phyloP scores from a whole-genome alignment of 768 basidiomycete genomes.

The Boletus rufocinnamomeus region DNA sequence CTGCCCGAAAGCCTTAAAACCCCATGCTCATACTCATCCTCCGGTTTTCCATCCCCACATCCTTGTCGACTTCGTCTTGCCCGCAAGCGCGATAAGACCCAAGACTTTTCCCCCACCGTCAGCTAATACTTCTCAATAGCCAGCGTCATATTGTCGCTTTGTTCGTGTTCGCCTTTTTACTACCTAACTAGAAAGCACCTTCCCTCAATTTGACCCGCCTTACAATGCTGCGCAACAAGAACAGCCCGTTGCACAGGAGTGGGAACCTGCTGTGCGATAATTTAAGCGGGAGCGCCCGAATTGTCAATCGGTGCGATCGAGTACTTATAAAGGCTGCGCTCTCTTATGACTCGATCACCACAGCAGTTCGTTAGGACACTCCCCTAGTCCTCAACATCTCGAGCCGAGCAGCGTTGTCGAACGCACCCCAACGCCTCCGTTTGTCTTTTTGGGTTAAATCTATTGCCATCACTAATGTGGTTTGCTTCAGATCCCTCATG shows the following conservation, averaged over 20 bases:
- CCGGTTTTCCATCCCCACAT: background rate
- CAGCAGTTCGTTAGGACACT: slow-evolving; percentile 6
- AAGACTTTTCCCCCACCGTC: background rate
- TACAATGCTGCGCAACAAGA: slow-evolving; percentile 4
- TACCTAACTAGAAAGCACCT: background rate
- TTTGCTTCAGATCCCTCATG: slow-evolving; percentile 11
- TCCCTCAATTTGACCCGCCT: background rate
- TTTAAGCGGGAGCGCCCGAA: slow-evolving; percentile 2
- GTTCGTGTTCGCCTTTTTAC: background rate
- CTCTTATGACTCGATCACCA: slow-evolving; percentile 11
- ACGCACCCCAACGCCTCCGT: slow-evolving; percentile 2
- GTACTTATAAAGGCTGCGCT: slow-evolving; percentile 15
- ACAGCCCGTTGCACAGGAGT: slow-evolving; percentile 27
- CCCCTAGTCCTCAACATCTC: background rate
- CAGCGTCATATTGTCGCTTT: background rate
- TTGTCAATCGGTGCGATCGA: slow-evolving; percentile 14
- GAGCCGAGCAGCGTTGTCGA: background rate
- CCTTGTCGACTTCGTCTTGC: background rate
- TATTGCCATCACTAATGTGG: slow-evolving; percentile 1
- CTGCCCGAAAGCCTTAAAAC: slow-evolving; percentile 6
- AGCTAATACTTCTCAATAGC: background rate
- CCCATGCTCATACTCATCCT: background rate
- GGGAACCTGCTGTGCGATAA: slow-evolving; percentile 18
- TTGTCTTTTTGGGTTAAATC: slow-evolving; percentile 1
- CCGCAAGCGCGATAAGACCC: background rate